These are phyloP conservation scores for Eucalyptus urophylla DNA, from an alignment of 345 rosid genomes.

Conservation along the genomic window DNA sequence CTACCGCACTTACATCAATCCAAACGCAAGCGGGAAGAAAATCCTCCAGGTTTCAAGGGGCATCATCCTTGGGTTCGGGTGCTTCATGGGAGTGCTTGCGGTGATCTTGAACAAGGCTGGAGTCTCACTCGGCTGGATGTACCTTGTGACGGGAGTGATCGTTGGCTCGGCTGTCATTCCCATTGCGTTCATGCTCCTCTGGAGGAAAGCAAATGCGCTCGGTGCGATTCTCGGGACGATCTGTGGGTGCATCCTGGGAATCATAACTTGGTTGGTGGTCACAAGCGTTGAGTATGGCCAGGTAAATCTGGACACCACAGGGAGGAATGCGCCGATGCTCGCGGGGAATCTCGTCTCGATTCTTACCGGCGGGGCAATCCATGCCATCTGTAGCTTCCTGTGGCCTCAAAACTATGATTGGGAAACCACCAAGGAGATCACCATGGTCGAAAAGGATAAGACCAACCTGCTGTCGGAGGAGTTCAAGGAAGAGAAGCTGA, in stretches of 20 bases:
- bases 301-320: conserved; percentile 63
- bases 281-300: conserved; percentile 52
- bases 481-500: conserved; percentile 62
- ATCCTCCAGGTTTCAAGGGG: conserved; percentile 66
- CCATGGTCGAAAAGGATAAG: conserved; percentile 56
- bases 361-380: conserved; percentile 64
- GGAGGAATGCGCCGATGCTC: conserved; percentile 81
- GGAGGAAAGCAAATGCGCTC: conserved; percentile 79
- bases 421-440: conserved; percentile 80
- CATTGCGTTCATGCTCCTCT: conserved; percentile 81
- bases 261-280: conserved; percentile 59
- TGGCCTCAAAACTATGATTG: conserved; percentile 73
- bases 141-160: conserved; percentile 85
- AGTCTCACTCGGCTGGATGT: conserved; percentile 94
- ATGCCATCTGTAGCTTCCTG: conserved; percentile 48
- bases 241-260: conserved; percentile 63
- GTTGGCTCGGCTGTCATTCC: conserved; percentile 92
- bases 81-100: conserved; percentile 92
- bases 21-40: conserved; percentile 54
- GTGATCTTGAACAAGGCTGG: conserved; percentile 75
- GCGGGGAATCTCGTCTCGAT: conserved; percentile 79
- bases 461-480: conserved; percentile 48
- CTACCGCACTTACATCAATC: conserved; percentile 84
- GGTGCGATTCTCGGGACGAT: conserved; percentile 73
- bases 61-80: conserved; percentile 69